Conservation (phyloP, 2,329 filamentous ascomycete genomes). For the Aspergillus luchuensis region DNA sequence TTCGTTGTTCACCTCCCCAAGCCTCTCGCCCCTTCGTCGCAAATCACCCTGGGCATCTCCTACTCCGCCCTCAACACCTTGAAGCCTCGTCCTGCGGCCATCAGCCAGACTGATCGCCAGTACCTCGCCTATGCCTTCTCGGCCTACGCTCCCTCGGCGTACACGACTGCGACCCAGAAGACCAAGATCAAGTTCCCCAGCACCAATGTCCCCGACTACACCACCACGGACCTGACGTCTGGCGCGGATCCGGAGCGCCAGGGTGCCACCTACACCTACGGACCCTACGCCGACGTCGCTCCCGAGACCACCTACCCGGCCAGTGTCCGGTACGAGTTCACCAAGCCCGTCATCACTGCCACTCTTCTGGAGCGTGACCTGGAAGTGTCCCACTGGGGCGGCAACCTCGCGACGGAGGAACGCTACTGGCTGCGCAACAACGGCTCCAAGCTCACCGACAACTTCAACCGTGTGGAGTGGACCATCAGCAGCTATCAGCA, state of each 20-base stretch:
- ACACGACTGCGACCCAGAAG: constrained; percentile 88
- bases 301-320: constrained; percentile 73
- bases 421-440: constrained; percentile 85
- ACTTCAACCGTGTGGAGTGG: constrained; percentile 78
- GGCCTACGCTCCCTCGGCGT: constrained; percentile 79
- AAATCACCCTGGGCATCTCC: constrained; percentile 84
- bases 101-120: constrained; percentile 83
- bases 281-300: constrained; percentile 75
- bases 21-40: constrained; percentile 72
- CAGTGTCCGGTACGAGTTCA: constrained; percentile 90
- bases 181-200: constrained; percentile 90
- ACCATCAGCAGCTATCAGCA: constrained; percentile 73
- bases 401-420: constrained; percentile 93
- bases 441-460: constrained; percentile 72
- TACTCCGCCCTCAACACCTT: constrained; percentile 82
- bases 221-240: constrained; percentile 61
- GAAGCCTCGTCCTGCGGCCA: constrained; percentile 74
- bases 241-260: constrained; percentile 76
- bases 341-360: constrained; percentile 82
- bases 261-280: constrained; percentile 85
- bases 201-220: constrained; percentile 80
- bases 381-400: constrained; percentile 97
- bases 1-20: constrained; percentile 78
- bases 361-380: constrained; percentile 82
- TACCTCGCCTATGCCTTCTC: constrained; percentile 85